Evolutionary conservation across 83 land plant genomes (phyloP).

Genomic region (Isoetes engelmannii): DNA sequence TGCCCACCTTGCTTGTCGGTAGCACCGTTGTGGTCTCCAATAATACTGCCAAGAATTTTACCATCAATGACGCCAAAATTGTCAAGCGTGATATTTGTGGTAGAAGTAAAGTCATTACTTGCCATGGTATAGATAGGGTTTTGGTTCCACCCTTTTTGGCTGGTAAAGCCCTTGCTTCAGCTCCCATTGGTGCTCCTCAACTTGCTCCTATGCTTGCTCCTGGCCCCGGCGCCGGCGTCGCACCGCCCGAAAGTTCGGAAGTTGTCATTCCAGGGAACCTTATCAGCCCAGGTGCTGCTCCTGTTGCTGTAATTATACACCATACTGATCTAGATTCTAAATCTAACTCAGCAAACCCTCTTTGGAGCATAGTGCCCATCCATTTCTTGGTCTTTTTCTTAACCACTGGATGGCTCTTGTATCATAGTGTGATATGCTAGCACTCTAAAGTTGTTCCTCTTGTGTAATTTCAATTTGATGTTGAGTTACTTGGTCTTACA

Average conservation of each 20-base stretch:
- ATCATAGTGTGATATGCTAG: too few species aligned
- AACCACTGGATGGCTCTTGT: too few species aligned
- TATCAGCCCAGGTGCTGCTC: not conserved
- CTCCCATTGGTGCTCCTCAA: not conserved
- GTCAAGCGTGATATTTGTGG: not conserved
- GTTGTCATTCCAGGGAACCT: not conserved
- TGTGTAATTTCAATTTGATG: too few species aligned
- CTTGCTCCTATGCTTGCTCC: not conserved
- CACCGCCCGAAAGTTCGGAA: not conserved
- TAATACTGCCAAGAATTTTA: slow-evolving; percentile 28
- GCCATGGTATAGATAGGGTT: slow-evolving; percentile 1
- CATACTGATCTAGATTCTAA: too few species aligned
- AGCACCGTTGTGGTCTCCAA: slow-evolving; percentile 40
- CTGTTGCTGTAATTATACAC: not conserved
- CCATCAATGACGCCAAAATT: slow-evolving; percentile 28
- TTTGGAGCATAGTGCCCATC: too few species aligned
- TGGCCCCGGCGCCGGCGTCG: not conserved
- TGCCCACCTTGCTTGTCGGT: slow-evolving; percentile 38
- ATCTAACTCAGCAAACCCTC: too few species aligned
- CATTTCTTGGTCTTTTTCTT: too few species aligned
- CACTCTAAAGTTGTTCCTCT: too few species aligned
- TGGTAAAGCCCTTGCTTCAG: not conserved
- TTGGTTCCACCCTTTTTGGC: not conserved
- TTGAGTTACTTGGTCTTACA: too few species aligned
- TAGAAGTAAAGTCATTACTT: not conserved